Base-by-base conservation (phyloP, 2,329 filamentous ascomycete genomes). In the Cercospora sojina region DNA sequence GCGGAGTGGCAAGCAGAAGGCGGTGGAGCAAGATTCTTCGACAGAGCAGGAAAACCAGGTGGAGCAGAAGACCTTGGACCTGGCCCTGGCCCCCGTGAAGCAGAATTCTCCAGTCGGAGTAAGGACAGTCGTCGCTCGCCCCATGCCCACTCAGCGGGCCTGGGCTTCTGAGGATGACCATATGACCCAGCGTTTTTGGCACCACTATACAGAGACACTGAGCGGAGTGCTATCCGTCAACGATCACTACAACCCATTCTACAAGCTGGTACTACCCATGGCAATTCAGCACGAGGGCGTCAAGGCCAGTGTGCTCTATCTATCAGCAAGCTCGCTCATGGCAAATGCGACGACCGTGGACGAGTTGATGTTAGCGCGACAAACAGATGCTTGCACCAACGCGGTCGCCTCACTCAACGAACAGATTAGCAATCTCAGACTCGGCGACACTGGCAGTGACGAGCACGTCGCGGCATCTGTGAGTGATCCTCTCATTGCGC, bases 261-360 rank as follows among this genome's bases (percentile, higher is more conserved):
- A 91, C 75, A 90, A 92, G 70, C 89, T 95, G 71, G 82, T 97
- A 38, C 83, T 96, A 2, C 91, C 91, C 1, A 90, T 96, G 81
- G 92, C 93, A 2, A 88, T 91, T 49, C 84, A 89, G 67, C 90
- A 96, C 75, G 85, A 88, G 68, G 92, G 92, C 12, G 82, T 97
- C 61, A 96, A 97, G 92, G 93, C 97, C 77, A 95, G 92, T 10
- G 87, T 97, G 59, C 84, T 97, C 62, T 92, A 91, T 53, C 83
- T 97, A 8, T 91, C 92, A 41, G 91, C 91, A 72, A 92, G 89
- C 67, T 92, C 96, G 73, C 78, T 88, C 61, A 83, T 83, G n/a
- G 82, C 82, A 8, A 77, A 83, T 13, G 82, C 18, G 9, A 43
- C 41, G 9, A 41, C 55, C 3, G 25, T 20, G 16, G 23, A 57